phyloP scores from a whole-genome alignment of 352 stramenopile genomes.

The Pythium oligandrum region DNA sequence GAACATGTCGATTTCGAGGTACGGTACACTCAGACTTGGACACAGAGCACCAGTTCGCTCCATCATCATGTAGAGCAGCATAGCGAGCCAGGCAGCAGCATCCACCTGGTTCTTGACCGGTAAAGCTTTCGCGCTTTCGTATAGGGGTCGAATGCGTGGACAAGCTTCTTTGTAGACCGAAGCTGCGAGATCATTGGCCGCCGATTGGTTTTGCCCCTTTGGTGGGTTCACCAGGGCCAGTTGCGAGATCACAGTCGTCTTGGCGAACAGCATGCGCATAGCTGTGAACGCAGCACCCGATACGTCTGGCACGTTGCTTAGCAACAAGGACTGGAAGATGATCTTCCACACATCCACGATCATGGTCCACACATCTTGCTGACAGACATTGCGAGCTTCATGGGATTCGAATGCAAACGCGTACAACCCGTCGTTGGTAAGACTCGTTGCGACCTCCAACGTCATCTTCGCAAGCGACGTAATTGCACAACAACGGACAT shows the following conservation, averaged over 20 bases:
- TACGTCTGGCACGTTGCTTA: slow-evolving; percentile 14
- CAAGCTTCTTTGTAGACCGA: slow-evolving; percentile 65
- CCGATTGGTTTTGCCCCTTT: slow-evolving; percentile 23
- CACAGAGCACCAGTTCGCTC: slow-evolving; percentile 60
- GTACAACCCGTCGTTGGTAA: slow-evolving; percentile 53
- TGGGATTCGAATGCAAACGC: slow-evolving; percentile 82
- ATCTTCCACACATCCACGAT: slow-evolving; percentile 79
- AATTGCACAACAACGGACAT: slow-evolving; percentile 59
- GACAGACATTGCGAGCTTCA: slow-evolving; percentile 70
- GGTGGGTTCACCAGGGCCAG: slow-evolving; percentile 3
- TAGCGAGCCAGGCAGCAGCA: slow-evolving; percentile 55
- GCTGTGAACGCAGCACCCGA: slow-evolving; percentile 46
- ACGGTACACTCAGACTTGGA: slow-evolving; percentile 60
- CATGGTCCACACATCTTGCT: slow-evolving; percentile 76
- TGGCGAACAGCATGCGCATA: slow-evolving; percentile 56
- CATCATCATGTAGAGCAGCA: slow-evolving; percentile 85
- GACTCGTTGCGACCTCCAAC: slow-evolving; percentile 37
- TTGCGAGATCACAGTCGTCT: slow-evolving; percentile 28
- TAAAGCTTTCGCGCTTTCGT: slow-evolving; percentile 36
- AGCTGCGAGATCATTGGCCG: slow-evolving; percentile 60
- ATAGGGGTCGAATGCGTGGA: slow-evolving; percentile 44
- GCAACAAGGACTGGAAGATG: slow-evolving; percentile 60
- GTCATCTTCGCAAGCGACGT: slow-evolving; percentile 49
- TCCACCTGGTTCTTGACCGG: slow-evolving; percentile 58
- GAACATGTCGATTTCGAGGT: slow-evolving; percentile 59